Base-by-base conservation (phyloP, 164 flowering plant species). In the Tetracentron sinense region DNA sequence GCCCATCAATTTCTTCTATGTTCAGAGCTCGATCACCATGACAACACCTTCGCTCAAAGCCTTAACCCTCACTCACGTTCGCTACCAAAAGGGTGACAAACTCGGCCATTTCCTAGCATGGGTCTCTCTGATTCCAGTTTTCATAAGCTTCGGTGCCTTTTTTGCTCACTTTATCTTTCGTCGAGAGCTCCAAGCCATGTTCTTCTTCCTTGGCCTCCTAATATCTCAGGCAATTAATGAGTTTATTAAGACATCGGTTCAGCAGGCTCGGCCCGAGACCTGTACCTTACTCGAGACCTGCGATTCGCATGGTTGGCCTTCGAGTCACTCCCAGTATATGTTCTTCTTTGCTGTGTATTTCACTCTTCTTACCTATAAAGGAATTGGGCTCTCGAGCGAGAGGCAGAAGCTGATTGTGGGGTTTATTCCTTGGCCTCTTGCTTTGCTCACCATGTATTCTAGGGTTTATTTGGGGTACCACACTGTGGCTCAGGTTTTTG, bases 261-360 rank as follows among this genome's bases (percentile, higher is more conserved):
- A 84, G 59, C 89, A 92, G 30, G 82, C 94, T 11, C 88, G 98
- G 12, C 98, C 98, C 19, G 85, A 76, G 20, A 87, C 96, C 20
- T 93, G 98, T 55, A 75, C 61, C 7, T 42, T 85, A 4, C 89
- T 93, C 15, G 98, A 93, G 57, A 79, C 66, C 75, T 93, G 97
- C 75, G 98, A 90, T 58, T 93, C 98, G 2, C 96, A 93, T 26
- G 98, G 98, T 15, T 93, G 98, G 98, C 98, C 98, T 7, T 93
- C 97, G 25, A 81, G 88, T 68, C 98, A 93, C 63, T 85, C 97
- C 3, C 95, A 87, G 71, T 93, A 81, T 78, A 90, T 89, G 97
- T 90, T 89, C 80, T 93, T 93, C 78, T 90, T 90, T 74, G 85
- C 96, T 5, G 57, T 66, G 0, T 93, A 89, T 60, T 77, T 82